Percentiles rank a stretch among this genome's conserved stretches.
These are phyloP conservation scores for Diplocarpon mali DNA, from an alignment of 2,329 filamentous ascomycete species.

Conservation along the genomic window DNA sequence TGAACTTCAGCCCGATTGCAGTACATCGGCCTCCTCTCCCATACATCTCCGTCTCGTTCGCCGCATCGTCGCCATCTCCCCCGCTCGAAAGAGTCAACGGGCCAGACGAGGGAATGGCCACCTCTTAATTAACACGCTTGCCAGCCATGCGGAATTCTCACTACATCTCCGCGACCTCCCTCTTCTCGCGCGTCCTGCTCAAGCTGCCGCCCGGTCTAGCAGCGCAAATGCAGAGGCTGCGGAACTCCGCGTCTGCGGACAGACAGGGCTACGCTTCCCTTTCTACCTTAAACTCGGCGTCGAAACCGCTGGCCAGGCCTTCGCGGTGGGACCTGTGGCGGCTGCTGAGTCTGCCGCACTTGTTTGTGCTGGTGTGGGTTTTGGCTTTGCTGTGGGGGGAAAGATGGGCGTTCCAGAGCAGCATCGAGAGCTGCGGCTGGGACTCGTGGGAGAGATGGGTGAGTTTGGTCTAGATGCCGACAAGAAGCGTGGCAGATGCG, in stretches of 20 bases:
- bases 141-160: constrained; percentile 17
- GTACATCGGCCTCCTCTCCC: too few relatives aligned
- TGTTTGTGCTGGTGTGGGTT: constrained; percentile 64
- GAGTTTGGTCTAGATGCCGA: constrained; percentile 27
- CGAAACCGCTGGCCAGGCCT: constrained; percentile 6
- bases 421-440: constrained; percentile 68
- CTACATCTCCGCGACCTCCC: constrained; percentile 17
- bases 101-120: not conserved
- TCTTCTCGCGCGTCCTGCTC: constrained; percentile 19
- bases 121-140: not conserved
- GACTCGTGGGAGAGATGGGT: constrained; percentile 89
- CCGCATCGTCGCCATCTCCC: not conserved
- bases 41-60: too few relatives aligned
- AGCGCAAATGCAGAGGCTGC: constrained; percentile 17
- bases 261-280: constrained; percentile 1
- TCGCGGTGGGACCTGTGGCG: constrained; percentile 34
- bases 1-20: too few relatives aligned
- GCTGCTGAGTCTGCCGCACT: constrained; percentile 52
- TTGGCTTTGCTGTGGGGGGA: constrained; percentile 77
- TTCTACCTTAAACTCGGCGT: constrained; percentile 12
- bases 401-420: constrained; percentile 61
- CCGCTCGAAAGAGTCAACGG: not conserved
- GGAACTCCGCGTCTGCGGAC: constrained; percentile 7
- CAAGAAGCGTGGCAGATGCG: constrained; percentile 5
- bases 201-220: constrained; percentile 16